A percentile compares a stretch with the other conserved stretches of the same genome.
phyloP scores from a whole-genome alignment of 345 rosid species.

The Trapa bicornis region DNA sequence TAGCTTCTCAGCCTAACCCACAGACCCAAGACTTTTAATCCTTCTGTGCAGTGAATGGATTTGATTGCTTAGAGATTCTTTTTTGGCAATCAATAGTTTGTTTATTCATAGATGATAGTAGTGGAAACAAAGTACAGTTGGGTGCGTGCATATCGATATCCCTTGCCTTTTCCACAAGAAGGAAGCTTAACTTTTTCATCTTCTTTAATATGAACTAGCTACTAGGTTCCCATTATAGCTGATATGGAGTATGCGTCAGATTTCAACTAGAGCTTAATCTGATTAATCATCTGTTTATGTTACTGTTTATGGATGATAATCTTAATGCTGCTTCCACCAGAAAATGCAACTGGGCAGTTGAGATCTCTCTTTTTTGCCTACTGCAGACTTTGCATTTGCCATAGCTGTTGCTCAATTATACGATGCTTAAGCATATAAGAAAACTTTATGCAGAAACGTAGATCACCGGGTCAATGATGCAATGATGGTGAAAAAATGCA shows the following conservation, averaged over 20 bases:
- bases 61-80: slow-evolving; percentile 5
- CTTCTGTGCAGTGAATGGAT: not conserved
- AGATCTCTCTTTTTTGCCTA: slow-evolving; percentile 12
- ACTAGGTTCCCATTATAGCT: not conserved
- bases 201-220: not conserved
- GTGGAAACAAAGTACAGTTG: slow-evolving; percentile 1
- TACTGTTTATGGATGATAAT: not conserved
- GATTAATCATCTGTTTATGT: not conserved
- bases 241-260: slow-evolving; percentile 8
- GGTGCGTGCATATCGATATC: not conserved
- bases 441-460: no score
- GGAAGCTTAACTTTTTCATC: slow-evolving; percentile 5
- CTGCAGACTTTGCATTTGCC: slow-evolving; percentile 4
- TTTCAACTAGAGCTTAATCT: slow-evolving; percentile 5
- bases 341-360: slow-evolving; percentile 2
- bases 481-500: no score
- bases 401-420: not conserved
- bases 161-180: not conserved
- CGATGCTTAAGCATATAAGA: no score
- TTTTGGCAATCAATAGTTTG: slow-evolving; percentile 9
- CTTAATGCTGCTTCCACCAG: slow-evolving; percentile 4
- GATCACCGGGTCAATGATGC: no score
- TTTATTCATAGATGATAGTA: slow-evolving; percentile 2
- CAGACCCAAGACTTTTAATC: not conserved
- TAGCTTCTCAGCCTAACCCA: slow-evolving; percentile 1